A percentile compares a stretch with the other conserved stretches of the same genome.
phyloP scores from a whole-genome alignment of 441 rosid genomes.

The Populus trichocarpa region DNA sequence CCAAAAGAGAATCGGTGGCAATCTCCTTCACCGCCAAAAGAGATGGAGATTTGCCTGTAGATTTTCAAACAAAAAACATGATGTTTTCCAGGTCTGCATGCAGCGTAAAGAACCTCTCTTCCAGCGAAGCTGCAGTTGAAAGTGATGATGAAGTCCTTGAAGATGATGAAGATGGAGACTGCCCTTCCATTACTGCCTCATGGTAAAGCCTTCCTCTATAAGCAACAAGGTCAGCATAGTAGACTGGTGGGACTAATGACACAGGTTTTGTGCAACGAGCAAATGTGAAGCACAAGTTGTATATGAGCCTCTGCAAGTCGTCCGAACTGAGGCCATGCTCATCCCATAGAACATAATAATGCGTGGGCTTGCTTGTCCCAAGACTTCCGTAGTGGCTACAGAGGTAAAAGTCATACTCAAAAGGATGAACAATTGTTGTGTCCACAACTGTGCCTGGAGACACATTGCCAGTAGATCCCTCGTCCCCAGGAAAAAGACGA shows the following conservation, averaged over 20 bases:
- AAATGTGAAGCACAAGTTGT: slow-evolving; percentile 72
- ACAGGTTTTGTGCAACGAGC: slow-evolving; percentile 83
- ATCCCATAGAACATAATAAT: slow-evolving; percentile 72
- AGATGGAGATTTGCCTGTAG: background rate
- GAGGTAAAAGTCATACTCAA: slow-evolving; percentile 69
- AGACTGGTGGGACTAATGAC: slow-evolving; percentile 70
- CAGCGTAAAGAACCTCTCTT: slow-evolving; percentile 49
- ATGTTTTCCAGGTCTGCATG: slow-evolving; percentile 59
- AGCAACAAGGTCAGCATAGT: slow-evolving; percentile 75
- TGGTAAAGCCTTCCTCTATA: slow-evolving; percentile 64
- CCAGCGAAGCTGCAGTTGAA: slow-evolving; percentile 34
- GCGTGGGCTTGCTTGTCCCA: slow-evolving; percentile 83
- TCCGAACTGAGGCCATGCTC: slow-evolving; percentile 60
- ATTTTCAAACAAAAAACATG: slow-evolving; percentile 70
- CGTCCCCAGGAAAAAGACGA: slow-evolving; percentile 61
- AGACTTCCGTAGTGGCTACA: slow-evolving; percentile 74
- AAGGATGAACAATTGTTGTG: slow-evolving; percentile 59
- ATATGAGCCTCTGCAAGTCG: slow-evolving; percentile 60
- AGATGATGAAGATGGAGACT: slow-evolving; percentile 39
- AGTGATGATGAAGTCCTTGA: slow-evolving; percentile 36
- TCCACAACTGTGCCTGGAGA: slow-evolving; percentile 82
- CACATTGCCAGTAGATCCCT: slow-evolving; percentile 44
- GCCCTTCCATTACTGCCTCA: slow-evolving; percentile 47
- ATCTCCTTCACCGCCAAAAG: background rate
- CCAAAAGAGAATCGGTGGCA: slow-evolving; percentile 1